phyloP scores from a whole-genome alignment of 352 stramenopile species.

The Albugo laibachii region DNA sequence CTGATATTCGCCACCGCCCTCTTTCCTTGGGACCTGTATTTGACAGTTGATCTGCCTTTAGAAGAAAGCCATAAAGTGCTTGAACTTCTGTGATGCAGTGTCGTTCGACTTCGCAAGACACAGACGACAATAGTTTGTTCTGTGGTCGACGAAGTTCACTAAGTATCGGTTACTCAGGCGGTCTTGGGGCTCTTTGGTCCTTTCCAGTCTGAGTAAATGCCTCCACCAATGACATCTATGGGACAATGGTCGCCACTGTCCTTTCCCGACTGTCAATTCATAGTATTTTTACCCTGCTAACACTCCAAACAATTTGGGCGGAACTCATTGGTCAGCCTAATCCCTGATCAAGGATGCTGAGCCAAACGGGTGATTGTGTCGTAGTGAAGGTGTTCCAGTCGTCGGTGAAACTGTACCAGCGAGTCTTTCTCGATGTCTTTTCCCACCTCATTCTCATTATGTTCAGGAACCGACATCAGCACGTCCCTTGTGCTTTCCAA shows the following conservation, averaged over 20 bases:
- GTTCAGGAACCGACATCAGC: too few species aligned
- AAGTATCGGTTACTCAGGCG: neutral
- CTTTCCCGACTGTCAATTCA: too few species aligned
- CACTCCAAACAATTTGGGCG: neutral
- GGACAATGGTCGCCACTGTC: too few species aligned
- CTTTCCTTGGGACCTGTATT: neutral
- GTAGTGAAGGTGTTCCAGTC: neutral
- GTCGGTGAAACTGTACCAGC: too few species aligned
- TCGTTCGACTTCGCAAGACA: neutral
- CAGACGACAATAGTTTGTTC: neutral
- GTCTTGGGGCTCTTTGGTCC: neutral
- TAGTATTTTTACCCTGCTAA: neutral
- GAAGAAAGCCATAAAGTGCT: neutral
- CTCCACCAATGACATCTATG: too few species aligned
- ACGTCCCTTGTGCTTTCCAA: too few species aligned
- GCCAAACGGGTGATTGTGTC: neutral
- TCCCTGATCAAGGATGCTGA: neutral
- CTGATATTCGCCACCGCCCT: neutral
- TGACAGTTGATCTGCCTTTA: neutral
- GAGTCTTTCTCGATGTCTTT: too few species aligned
- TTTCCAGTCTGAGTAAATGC: too few species aligned
- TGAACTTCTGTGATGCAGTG: neutral
- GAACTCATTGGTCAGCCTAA: neutral
- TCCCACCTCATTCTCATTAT: too few species aligned
- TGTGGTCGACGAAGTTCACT: neutral